phyloP scores from a whole-genome alignment of 1,284 basidiomycete genomes.

The Ceraceosorus guamensis region DNA sequence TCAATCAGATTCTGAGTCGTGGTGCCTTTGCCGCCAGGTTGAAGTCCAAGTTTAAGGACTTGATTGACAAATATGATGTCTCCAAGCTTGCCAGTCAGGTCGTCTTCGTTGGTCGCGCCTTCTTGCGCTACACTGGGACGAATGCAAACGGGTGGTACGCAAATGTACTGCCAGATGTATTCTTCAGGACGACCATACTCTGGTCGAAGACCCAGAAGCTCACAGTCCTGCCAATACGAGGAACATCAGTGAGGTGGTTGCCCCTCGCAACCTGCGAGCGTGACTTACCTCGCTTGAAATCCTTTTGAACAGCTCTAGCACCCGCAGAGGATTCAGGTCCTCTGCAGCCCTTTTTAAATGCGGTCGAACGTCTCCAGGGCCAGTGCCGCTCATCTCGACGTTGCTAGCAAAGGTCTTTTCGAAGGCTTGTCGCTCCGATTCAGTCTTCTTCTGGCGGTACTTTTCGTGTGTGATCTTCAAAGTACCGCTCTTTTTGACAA shows the following conservation, averaged over 20 bases:
- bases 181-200: constrained; percentile 87
- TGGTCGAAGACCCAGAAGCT: constrained; percentile 83
- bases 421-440: constrained; percentile 80
- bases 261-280: constrained; percentile 8
- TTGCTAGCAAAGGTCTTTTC: constrained; percentile 75
- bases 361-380: constrained; percentile 75
- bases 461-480: constrained; percentile 97
- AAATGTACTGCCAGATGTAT: constrained; percentile 98
- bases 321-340: constrained; percentile 90
- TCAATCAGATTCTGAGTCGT: constrained; percentile 54
- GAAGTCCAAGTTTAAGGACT: constrained; percentile 80
- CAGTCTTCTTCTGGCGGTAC: constrained; percentile 88
- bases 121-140: constrained; percentile 96
- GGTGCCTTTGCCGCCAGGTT: constrained; percentile 54
- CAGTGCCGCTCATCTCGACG: constrained; percentile 55
- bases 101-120: constrained; percentile 75
- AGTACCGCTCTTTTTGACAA: constrained; percentile 91
- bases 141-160: constrained; percentile 95
- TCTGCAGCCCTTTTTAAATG: constrained; percentile 87
- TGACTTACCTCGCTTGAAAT: constrained; percentile 66
- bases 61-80: constrained; percentile 96
- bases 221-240: constrained; percentile 65
- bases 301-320: constrained; percentile 82
- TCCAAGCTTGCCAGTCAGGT: constrained; percentile 91
- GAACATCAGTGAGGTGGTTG: constrained; percentile 2